Evolutionary conservation across 176 grass and related monocot species (phyloP).

Genomic region (Zizania latifolia): DNA sequence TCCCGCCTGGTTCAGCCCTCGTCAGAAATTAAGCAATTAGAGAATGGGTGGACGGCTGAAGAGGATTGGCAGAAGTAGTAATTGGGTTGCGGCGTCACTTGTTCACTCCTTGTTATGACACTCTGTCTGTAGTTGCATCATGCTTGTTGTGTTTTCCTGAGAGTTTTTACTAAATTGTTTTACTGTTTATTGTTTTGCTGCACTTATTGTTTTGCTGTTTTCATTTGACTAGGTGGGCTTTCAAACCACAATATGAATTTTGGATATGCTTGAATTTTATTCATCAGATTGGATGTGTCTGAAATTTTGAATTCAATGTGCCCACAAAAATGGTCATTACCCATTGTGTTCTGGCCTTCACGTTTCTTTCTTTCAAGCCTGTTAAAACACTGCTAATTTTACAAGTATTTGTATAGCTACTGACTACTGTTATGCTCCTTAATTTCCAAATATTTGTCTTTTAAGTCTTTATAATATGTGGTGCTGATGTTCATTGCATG

Average conservation of each 20-base stretch:
- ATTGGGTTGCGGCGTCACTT: conserved; percentile 29
- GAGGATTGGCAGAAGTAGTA: conserved; percentile 7
- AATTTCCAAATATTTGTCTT: not conserved
- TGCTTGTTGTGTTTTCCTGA: not conserved
- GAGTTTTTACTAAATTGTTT: not conserved
- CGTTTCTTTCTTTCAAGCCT: too few relatives aligned
- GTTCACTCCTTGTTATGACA: conserved; percentile 41
- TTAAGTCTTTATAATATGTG: too few relatives aligned
- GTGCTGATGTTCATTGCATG: not conserved
- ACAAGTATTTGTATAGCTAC: not conserved
- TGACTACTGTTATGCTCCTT: not conserved
- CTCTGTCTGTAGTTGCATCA: not conserved
- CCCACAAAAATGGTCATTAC: not conserved
- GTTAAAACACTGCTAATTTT: not conserved
- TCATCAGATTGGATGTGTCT: not conserved
- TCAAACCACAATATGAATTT: not conserved
- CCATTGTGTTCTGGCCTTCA: not conserved
- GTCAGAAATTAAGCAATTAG: conserved; percentile 12
- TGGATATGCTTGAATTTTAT: not conserved
- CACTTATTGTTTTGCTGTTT: not conserved
- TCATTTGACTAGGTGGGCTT: not conserved
- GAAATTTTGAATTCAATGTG: not conserved
- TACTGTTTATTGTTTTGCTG: not conserved
- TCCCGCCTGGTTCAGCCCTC: not conserved
- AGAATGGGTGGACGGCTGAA: not conserved